phyloP scores from a whole-genome alignment of 73 alveolate species.

The Tetrahymena thermophila region DNA sequence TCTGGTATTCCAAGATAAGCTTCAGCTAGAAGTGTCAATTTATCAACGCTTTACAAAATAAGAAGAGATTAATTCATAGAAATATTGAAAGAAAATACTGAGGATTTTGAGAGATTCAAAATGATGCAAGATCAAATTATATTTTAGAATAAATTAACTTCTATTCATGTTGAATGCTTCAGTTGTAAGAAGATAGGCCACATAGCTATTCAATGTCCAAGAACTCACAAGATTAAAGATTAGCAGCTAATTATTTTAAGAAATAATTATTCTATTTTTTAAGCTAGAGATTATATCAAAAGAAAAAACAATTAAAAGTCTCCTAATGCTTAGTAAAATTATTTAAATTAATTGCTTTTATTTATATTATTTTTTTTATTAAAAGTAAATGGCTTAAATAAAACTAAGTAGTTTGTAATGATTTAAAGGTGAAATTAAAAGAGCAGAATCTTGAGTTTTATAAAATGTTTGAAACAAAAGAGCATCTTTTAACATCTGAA shows the following conservation, averaged over 20 bases:
- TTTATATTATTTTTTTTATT: too few relatives aligned
- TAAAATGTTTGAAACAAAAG: neutral
- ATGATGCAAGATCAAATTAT: neutral
- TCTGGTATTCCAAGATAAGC: slow-evolving; percentile 22
- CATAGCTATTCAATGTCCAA: neutral
- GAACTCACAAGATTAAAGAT: neutral
- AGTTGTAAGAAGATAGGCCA: neutral
- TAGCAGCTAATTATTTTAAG: neutral
- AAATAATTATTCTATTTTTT: neutral
- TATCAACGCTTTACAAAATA: neutral
- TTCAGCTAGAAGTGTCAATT: too few relatives aligned
- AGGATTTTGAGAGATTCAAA: neutral
- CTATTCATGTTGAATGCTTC: neutral
- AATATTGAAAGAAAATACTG: neutral
- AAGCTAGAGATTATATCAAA: neutral
- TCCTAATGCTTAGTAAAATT: neutral
- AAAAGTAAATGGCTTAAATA: neutral
- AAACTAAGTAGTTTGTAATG: neutral
- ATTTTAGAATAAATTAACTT: neutral
- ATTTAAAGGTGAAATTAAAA: neutral
- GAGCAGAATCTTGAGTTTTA: neutral
- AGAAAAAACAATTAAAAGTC: neutral
- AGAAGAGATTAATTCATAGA: neutral
- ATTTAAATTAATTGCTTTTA: too few relatives aligned
- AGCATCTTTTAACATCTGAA: neutral